These are phyloP conservation scores for Phytophthora tubulina DNA, from an alignment of 352 stramenopile genomes.

Conservation along the genomic window DNA sequence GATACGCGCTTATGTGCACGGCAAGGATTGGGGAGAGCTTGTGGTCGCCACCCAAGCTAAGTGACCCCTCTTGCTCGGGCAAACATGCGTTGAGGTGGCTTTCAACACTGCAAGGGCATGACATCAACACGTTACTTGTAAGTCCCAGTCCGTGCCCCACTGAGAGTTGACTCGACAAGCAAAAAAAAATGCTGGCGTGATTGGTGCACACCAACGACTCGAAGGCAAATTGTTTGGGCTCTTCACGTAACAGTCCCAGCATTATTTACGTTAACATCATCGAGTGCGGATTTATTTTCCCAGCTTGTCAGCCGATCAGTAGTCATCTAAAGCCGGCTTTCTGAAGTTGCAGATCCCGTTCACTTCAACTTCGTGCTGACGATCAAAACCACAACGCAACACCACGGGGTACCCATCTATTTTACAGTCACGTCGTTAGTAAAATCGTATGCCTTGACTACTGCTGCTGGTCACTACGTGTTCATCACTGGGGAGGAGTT, in stretches of 20 bases:
- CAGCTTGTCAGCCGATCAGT: constrained; percentile 7
- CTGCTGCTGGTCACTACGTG: constrained; percentile 14
- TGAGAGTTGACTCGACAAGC: neutral
- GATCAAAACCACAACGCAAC: neutral
- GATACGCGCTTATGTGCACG: constrained; percentile 19
- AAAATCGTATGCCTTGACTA: constrained; percentile 23
- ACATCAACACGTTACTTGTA: too few species aligned
- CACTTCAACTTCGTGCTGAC: constrained; percentile 22
- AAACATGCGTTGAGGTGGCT: neutral
- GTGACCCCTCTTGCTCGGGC: too few species aligned
- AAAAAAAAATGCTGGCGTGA: too few species aligned
- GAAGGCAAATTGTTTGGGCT: too few species aligned
- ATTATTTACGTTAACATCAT: too few species aligned
- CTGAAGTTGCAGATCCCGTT: too few species aligned
- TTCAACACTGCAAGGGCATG: neutral
- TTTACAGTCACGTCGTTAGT: constrained; percentile 20
- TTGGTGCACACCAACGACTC: too few species aligned
- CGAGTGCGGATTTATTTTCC: neutral
- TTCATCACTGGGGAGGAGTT: constrained; percentile 34
- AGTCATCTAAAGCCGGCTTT: constrained; percentile 4
- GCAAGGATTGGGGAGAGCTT: constrained; percentile 24
- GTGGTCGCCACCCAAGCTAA: neutral
- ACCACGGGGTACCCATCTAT: constrained; percentile 4
- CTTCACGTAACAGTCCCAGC: too few species aligned
- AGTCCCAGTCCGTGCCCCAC: too few species aligned